A percentile compares a stretch with the other conserved stretches of the same genome.
These are phyloP conservation scores for Sphenostylis stenocarpa DNA, from an alignment of 306 rosid species.

Conservation along the genomic window DNA sequence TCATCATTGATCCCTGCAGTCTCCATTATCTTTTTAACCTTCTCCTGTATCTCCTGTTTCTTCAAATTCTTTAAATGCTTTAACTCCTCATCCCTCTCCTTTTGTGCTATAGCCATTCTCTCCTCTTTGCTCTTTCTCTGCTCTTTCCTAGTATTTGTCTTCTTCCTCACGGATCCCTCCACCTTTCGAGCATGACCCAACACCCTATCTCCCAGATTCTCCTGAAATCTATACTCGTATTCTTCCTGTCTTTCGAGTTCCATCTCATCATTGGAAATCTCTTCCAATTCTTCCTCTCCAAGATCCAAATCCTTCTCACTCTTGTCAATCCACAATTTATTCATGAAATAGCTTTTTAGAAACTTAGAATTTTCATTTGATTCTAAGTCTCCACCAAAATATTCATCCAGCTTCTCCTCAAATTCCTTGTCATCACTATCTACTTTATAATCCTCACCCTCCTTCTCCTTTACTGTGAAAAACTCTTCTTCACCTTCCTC, in stretches of 20 bases:
- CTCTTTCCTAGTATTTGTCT: constrained; percentile 71
- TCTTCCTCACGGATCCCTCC: constrained; percentile 88
- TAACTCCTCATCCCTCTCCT: constrained; percentile 92
- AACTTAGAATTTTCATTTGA: constrained; percentile 52
- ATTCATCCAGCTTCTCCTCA: constrained; percentile 63
- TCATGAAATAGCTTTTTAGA: constrained; percentile 61
- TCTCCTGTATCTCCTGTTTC: constrained; percentile 84
- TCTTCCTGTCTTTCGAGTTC: constrained; percentile 79
- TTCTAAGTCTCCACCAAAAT: constrained; percentile 54
- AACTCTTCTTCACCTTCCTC: constrained; percentile 60
- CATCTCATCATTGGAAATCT: constrained; percentile 68
- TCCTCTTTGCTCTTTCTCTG: constrained; percentile 90
- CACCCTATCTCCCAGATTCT: constrained; percentile 72
- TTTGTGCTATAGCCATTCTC: constrained; percentile 73
- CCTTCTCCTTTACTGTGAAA: constrained; percentile 46
- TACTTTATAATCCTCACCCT: constrained; percentile 34
- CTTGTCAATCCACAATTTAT: constrained; percentile 67
- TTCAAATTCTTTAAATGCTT: constrained; percentile 84
- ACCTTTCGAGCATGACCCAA: constrained; percentile 70
- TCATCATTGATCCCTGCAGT: constrained; percentile 70
- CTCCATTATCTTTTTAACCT: constrained; percentile 62
- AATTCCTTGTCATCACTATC: constrained; percentile 40
- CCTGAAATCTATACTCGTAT: constrained; percentile 78
- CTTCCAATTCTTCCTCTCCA: constrained; percentile 60
- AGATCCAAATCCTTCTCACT: constrained; percentile 24